These are phyloP conservation scores for Penstemon davidsonii DNA, from an alignment of 257 asterid species.

Conservation along the genomic window DNA sequence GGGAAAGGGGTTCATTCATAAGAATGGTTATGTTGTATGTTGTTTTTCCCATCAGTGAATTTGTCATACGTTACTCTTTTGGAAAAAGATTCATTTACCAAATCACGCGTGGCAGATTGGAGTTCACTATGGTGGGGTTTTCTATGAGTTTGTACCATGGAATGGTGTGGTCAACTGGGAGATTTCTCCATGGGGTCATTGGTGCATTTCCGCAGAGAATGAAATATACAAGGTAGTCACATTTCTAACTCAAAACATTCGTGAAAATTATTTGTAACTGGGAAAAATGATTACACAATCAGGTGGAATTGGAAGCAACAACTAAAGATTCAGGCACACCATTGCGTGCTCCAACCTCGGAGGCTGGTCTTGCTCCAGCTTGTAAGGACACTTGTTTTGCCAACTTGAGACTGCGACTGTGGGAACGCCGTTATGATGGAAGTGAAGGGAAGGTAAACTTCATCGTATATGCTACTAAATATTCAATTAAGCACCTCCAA, in stretches of 20 bases:
- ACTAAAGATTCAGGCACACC: conserved; percentile 76
- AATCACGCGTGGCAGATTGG: conserved; percentile 62
- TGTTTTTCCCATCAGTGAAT: no score
- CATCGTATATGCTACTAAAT: no score
- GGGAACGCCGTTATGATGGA: conserved; percentile 68
- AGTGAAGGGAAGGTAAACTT: conserved; percentile 70
- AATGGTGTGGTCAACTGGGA: conserved; percentile 88
- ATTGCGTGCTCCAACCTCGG: conserved; percentile 93
- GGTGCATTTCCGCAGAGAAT: conserved; percentile 81
- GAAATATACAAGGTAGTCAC: conserved; percentile 57
- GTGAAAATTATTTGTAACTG: conserved; percentile 1
- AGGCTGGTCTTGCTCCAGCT: conserved; percentile 84
- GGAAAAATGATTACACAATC: conserved; percentile 20
- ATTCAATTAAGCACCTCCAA: no score
- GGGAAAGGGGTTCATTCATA: no score
- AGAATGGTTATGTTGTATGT: no score
- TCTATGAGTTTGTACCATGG: conserved; percentile 94
- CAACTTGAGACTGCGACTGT: conserved; percentile 58
- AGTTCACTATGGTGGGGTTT: conserved; percentile 73
- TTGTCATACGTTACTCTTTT: not conserved
- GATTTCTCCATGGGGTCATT: conserved; percentile 80
- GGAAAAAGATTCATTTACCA: conserved; percentile 17
- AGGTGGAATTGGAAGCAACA: conserved; percentile 85
- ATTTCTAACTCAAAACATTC: not conserved
- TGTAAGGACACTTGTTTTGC: conserved; percentile 88